A percentile compares a stretch with the other conserved stretches of the same genome.
phyloP scores from a whole-genome alignment of 768 basidiomycete species.

The Podaxis sp. region DNA sequence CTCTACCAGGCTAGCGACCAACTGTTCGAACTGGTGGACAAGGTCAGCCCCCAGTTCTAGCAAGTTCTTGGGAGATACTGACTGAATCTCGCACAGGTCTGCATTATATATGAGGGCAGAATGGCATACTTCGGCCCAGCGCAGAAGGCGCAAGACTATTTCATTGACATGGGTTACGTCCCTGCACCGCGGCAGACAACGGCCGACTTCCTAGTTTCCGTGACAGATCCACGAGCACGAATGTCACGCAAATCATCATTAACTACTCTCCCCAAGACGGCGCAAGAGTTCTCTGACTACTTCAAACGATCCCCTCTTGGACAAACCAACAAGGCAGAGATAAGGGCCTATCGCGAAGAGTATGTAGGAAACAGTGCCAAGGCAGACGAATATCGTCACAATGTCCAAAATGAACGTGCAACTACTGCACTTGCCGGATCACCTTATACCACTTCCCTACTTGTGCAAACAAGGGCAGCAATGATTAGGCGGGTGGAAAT shows the following conservation, averaged over 20 bases:
- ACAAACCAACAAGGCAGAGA: constrained; percentile 42
- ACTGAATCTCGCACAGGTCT: constrained; percentile 71
- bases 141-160: constrained; percentile 64
- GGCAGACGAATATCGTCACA: constrained; percentile 23
- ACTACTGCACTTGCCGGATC: no score
- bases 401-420: no score
- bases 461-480: constrained; percentile 39
- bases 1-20: constrained; percentile 83
- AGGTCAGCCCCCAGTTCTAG: no score
- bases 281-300: constrained; percentile 51
- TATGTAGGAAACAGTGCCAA: constrained; percentile 40
- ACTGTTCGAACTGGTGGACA: constrained; percentile 38
- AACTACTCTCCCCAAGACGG: constrained; percentile 48
- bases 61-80: no score
- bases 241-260: constrained; percentile 26
- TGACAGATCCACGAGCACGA: constrained; percentile 57
- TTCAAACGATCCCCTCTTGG: constrained; percentile 43
- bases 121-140: constrained; percentile 77
- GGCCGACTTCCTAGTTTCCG: constrained; percentile 61
- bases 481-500: constrained; percentile 47
- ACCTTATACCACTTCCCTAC: no score
- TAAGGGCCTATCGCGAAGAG: constrained; percentile 52
- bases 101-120: constrained; percentile 70
- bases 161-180: constrained; percentile 65
- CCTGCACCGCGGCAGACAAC: constrained; percentile 67